Percentiles rank a stretch among this genome's conserved stretches.
phyloP scores from a whole-genome alignment of 176 grass and related monocot genomes.

The Canna indica region DNA sequence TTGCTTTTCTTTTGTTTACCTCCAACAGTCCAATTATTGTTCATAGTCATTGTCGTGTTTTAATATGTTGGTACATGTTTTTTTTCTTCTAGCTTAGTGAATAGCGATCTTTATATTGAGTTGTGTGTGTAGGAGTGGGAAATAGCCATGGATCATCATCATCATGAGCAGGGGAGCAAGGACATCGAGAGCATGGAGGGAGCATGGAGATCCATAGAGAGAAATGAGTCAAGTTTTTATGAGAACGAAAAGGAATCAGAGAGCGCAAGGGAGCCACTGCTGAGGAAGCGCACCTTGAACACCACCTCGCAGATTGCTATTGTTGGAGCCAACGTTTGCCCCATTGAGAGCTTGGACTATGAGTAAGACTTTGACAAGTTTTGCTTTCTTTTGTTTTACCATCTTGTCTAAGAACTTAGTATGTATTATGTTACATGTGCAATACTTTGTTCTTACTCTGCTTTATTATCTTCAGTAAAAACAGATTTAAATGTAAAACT shows the following conservation, averaged over 20 bases:
- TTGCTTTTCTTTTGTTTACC: no score
- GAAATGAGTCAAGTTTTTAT: slow-evolving; percentile 32
- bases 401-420: neutral
- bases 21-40: no score
- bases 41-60: no score
- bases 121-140: no score
- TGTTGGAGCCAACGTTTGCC: slow-evolving; percentile 71
- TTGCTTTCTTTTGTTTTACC: neutral
- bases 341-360: slow-evolving; percentile 83
- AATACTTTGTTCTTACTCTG: neutral
- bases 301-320: slow-evolving; percentile 91
- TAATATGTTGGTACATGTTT: no score
- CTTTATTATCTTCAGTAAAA: no score
- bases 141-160: neutral
- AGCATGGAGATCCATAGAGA: slow-evolving; percentile 7
- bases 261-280: slow-evolving; percentile 40
- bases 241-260: slow-evolving; percentile 29
- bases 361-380: slow-evolving; percentile 36
- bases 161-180: neutral
- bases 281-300: slow-evolving; percentile 63
- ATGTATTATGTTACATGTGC: neutral
- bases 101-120: no score
- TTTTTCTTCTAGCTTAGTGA: no score
- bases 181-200: slow-evolving; percentile 71
- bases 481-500: no score